phyloP scores from a whole-genome alignment of 2,329 filamentous ascomycete species.

The Neocatenulostroma microsporum region DNA sequence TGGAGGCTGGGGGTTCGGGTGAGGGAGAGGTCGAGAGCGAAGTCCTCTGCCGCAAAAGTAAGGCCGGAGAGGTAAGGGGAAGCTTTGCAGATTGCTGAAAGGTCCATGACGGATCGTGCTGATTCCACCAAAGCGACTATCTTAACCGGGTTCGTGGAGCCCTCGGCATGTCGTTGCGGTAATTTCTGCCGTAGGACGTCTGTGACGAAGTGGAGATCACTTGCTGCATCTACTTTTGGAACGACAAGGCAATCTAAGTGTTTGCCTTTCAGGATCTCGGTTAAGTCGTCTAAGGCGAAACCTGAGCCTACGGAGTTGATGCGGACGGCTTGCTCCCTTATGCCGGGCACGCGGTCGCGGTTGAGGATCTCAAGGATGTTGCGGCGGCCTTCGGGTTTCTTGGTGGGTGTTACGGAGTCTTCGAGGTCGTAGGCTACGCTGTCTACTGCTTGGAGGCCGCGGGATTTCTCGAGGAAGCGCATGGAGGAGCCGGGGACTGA shows the following conservation, averaged over 20 bases:
- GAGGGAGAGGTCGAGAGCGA: slow-evolving; percentile 77
- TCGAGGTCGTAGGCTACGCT: slow-evolving; percentile 91
- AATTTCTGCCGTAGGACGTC: slow-evolving; percentile 52
- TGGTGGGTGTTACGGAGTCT: slow-evolving; percentile 75
- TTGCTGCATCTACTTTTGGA: slow-evolving; percentile 77
- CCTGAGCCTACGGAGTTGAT: slow-evolving; percentile 79
- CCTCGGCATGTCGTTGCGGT: slow-evolving; percentile 46
- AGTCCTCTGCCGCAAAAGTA: slow-evolving; percentile 91
- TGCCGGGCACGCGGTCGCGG: slow-evolving; percentile 48
- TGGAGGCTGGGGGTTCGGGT: slow-evolving; percentile 71
- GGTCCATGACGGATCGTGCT: slow-evolving; percentile 66
- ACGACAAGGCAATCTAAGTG: slow-evolving; percentile 76
- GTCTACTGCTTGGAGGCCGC: slow-evolving; percentile 59
- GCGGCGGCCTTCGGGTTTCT: slow-evolving; percentile 63
- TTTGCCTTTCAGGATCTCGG: slow-evolving; percentile 53
- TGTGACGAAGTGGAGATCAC: slow-evolving; percentile 63
- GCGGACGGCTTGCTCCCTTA: slow-evolving; percentile 75
- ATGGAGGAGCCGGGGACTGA: slow-evolving; percentile 81
- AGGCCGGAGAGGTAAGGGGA: slow-evolving; percentile 69
- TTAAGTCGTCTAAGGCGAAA: slow-evolving; percentile 68
- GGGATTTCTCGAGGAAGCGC: slow-evolving; percentile 83
- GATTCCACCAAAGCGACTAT: slow-evolving; percentile 74
- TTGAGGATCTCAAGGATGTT: slow-evolving; percentile 60
- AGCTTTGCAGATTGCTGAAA: slow-evolving; percentile 64
- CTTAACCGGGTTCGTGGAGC: slow-evolving; percentile 44